Base-by-base conservation (phyloP, 2,329 filamentous ascomycete species). In the Stagonosporopsis chrysanthemi region DNA sequence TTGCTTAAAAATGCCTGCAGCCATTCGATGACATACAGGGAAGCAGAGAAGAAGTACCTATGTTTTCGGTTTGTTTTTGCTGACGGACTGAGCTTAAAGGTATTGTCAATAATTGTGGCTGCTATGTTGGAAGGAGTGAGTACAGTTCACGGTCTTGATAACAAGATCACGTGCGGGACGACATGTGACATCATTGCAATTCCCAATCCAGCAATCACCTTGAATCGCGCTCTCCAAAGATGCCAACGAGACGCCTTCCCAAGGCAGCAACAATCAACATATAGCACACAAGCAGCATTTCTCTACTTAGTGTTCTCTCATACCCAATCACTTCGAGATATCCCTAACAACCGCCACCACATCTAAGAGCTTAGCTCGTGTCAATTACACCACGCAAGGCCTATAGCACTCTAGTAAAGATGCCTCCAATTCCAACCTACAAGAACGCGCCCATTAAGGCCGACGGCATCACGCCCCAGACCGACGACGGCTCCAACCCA, bases 401-500 rank as follows among this genome's bases (percentile, higher is more conserved):
- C 31, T 11, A 11, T 5, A 33, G 24, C 28, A 2, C 17, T 23
- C 42, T 2, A 17, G 3, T n/a, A 56, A 76, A 38, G 11, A 82
- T 82, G 80, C 78, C 80, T 12, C 79, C 79, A 12, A 77, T 82
- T 41, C 78, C 73, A 40, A 74, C 81, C 52, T 78, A 81, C 74
- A 77, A 78, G 53, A 73, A 82, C 61, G 76, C 76, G 23, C 80
- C 80, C 49, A 81, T 82, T 61, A 80, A 79, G 68, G 63, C 69
- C 55, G 59, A 64, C 39, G 76, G 72, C 31, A 56, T 72, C 23
- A 77, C 75, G 1, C 75, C 76, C 3, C 71, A 78, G 56, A 79
- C 78, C 4, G 62, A 67, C 29, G 52, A 64, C 47, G 61, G 59
- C 6, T 62, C 65, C n/a, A 64, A 66, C 50, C 64, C 67, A 52